Percentiles rank a stretch among this genome's conserved stretches.
phyloP scores from a whole-genome alignment of 2,329 filamentous ascomycete species.

The Blastomyces parvus region DNA sequence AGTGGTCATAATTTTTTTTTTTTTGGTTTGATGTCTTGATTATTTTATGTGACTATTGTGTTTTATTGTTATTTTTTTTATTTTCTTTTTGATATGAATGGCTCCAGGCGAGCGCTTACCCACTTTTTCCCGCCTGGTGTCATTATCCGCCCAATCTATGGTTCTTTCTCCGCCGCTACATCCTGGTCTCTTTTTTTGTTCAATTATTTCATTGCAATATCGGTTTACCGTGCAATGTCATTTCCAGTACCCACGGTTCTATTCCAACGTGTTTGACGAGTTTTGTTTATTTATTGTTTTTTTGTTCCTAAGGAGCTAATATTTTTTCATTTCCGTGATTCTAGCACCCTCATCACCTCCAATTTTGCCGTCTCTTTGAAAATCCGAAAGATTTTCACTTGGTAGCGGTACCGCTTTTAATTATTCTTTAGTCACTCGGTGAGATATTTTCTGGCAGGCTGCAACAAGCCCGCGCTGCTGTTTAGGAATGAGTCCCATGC shows the following conservation, averaged over 20 bases:
- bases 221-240: neutral
- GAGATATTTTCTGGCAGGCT: constrained; percentile 14
- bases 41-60: neutral
- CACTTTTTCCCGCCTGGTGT: neutral
- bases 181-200: neutral
- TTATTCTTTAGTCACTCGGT: constrained; percentile 22
- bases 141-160: neutral
- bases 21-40: neutral
- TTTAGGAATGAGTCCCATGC: constrained; percentile 24
- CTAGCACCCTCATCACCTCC: constrained; percentile 1
- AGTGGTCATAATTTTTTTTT: neutral
- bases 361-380: neutral
- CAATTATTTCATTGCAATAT: neutral
- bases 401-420: neutral
- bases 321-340: neutral
- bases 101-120: neutral
- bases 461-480: constrained; percentile 22
- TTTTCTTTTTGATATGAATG: neutral
- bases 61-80: neutral
- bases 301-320: neutral
- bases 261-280: neutral
- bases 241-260: constrained; percentile 1
- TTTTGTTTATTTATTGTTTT: too few relatives aligned
- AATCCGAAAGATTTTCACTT: constrained; percentile 1
- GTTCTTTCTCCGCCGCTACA: neutral